Base-by-base conservation (phyloP, 495 filamentous ascomycete species). In the Cladorrhinum samala region DNA sequence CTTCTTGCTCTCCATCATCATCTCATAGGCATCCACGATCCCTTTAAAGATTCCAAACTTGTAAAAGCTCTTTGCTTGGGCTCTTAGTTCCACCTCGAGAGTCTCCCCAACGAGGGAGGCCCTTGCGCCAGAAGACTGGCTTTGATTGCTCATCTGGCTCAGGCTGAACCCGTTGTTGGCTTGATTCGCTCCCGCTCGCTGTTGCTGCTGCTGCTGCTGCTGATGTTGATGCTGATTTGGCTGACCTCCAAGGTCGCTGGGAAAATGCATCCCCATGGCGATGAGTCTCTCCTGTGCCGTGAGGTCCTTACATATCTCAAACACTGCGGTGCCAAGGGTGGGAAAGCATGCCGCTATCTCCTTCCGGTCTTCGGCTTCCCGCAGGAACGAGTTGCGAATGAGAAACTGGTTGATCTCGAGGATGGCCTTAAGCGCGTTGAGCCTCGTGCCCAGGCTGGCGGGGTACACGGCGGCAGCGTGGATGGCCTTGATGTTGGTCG, bases 391-490 rank as follows among this genome's bases (percentile, higher is more conserved):
- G 42, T 21, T 45, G 13, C 42, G 17, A 8, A 45, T 45, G 16
- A 45, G 19, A 20, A 19, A 20, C 19, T 45, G 42, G 20, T 45
- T 45, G 42, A 45, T 45, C 42, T 24, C 42, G 8, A 45, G 18
- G 14, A 45, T 9, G 5, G 42, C 42, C 20, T 45, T 45, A 2
- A 45, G 42, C 42, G 42, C 42, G 18, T 45, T 45, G 3, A 45
- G 11, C 19, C 42, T 17, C 6, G 42, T 45, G 9, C 42, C 42
- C 18, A 45, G n/a, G 24, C 42, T 45, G 19, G 42, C 42, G 1
- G 42, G 42, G 18, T 21, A 45, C 18, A 45, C 42, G 19, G 42
- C n/a, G 42, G 42, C 17, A 21, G 42, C 42, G 42, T 45, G 42
- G 20, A 45, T 45, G 42, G 7, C 17, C 6, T 21, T 20, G 42